Percentiles rank a stretch among this genome's conserved stretches.
These are phyloP conservation scores for Lycium barbarum DNA, from an alignment of 257 asterid genomes.

Conservation along the genomic window DNA sequence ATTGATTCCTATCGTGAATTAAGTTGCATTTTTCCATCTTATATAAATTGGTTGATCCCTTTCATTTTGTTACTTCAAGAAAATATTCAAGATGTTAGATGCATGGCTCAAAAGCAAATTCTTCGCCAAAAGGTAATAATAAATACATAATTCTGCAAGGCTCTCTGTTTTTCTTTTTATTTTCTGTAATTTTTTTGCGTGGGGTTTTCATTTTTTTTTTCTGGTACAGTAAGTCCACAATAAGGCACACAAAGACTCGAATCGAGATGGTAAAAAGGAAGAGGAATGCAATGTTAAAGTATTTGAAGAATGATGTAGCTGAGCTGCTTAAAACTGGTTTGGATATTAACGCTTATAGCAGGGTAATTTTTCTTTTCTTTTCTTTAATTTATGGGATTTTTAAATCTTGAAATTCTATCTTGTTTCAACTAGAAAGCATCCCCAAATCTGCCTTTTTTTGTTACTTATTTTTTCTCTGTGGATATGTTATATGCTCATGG, in stretches of 20 bases:
- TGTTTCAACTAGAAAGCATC: neutral
- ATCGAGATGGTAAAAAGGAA: slow-evolving; percentile 71
- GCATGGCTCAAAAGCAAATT: slow-evolving; percentile 72
- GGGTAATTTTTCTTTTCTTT: slow-evolving; percentile 51
- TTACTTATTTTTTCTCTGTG: no score
- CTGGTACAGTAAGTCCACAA: slow-evolving; percentile 66
- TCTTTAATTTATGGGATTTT: neutral
- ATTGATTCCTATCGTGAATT: slow-evolving; percentile 41
- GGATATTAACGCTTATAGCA: slow-evolving; percentile 67
- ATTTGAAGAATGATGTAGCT: slow-evolving; percentile 71
- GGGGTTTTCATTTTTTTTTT: neutral
- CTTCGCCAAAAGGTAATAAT: slow-evolving; percentile 63
- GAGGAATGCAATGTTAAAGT: slow-evolving; percentile 79
- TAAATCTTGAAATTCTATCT: neutral
- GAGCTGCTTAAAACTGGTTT: slow-evolving; percentile 73
- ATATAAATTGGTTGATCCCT: slow-evolving; percentile 20
- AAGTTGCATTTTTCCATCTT: slow-evolving; percentile 43
- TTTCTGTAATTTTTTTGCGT: no score
- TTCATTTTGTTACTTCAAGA: neutral
- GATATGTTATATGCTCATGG: neutral
- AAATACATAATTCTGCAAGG: neutral
- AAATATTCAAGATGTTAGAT: slow-evolving; percentile 58
- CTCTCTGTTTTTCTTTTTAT: neutral
- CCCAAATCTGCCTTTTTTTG: neutral
- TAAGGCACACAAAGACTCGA: slow-evolving; percentile 62